phyloP scores from a whole-genome alignment of 306 rosid genomes.

The Mimosa bimucronata region DNA sequence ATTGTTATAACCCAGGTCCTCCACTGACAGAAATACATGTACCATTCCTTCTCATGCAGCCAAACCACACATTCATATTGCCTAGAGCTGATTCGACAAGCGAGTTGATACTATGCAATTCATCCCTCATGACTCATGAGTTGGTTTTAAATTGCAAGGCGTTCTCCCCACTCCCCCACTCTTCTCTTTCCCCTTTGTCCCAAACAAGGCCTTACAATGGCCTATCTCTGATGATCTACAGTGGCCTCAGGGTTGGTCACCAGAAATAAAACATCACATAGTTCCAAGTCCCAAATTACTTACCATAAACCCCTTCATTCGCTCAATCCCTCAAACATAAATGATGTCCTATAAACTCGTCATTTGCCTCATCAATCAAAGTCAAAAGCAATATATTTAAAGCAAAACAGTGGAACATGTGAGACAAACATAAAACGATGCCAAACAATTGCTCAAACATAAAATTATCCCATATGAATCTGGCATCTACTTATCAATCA shows the following conservation, averaged over 20 bases:
- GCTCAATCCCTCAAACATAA: background rate
- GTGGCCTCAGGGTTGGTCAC: background rate
- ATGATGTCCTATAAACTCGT: background rate
- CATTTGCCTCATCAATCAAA: background rate
- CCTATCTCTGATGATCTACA: background rate
- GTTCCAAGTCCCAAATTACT: background rate
- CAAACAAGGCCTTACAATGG: background rate
- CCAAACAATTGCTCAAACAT: background rate
- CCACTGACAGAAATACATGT: background rate
- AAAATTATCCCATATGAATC: background rate
- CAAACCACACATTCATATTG: background rate
- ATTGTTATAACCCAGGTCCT: background rate
- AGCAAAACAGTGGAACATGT: background rate
- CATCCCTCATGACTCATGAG: background rate
- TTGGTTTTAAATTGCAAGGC: background rate
- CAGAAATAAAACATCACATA: background rate
- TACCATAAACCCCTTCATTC: background rate
- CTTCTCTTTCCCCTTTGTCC: background rate
- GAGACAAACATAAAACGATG: background rate
- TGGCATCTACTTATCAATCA: background rate
- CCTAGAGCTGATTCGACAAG: background rate
- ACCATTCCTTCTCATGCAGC: background rate
- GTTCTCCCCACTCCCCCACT: background rate
- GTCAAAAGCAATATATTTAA: background rate
- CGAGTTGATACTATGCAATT: background rate